Base-by-base conservation (phyloP, 768 basidiomycete genomes). In the Suillus clintonianus region DNA sequence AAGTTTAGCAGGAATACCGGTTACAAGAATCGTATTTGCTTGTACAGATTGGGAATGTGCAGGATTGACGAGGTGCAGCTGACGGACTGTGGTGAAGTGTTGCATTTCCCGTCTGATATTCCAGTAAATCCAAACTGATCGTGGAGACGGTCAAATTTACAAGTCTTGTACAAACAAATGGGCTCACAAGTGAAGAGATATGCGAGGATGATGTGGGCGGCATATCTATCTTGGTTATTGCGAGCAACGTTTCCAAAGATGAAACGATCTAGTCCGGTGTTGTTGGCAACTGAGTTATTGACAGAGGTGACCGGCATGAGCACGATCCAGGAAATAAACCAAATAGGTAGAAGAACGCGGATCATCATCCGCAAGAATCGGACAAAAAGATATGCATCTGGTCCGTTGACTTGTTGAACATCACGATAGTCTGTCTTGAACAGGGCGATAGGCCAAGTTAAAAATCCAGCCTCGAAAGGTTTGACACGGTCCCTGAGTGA, bases 371-470 rank as follows among this genome's bases (percentile, higher is more conserved):
- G 86, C 34, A 93, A 81, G 75, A 92, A 98, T 60, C 94, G 90
- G 51, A 97, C 89, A 69, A 92, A 99, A 72, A 96, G 89, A 78
- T 97, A 99, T 17, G 95, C 92, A 73, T 99, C 97, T 63, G 91
- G 80, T 32, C 94, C 94, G 65, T 95, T 95, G 48, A 85, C 82
- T 48, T 79, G 78, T 64, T 87, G 83, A 62, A 93, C 86, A 27
- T 81, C 82, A 34, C 77, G 77, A 70, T 88, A 86, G 70, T 94
- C 85, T 2, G 89, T 82, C 2, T 79, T 80, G 76, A 78, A 88
- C 22, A 95, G 75, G 0, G 85, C 81, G 22, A 83, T 63, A 2
- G 91, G 89, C 94, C 93, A 96, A 39, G 81, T 71, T 27, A 93
- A 76, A 22, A 85, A 66, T 11, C 78, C 78, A 17, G 74, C 63